Evolutionary conservation across 2,329 filamentous ascomycete species (phyloP), one percentile per base, ranked within the genome.

Genomic region (Botryotinia globosa): DNA sequence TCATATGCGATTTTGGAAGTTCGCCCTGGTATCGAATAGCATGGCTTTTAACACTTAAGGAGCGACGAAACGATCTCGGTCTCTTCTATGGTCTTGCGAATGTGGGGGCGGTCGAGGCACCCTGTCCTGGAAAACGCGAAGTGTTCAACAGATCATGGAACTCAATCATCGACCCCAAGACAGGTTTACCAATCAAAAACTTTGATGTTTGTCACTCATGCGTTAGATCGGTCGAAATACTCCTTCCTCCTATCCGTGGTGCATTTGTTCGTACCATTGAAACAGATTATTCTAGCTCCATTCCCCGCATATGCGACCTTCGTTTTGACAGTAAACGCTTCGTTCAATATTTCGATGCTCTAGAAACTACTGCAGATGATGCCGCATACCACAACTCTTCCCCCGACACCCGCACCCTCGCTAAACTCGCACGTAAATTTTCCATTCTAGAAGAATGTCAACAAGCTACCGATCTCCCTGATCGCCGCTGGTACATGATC

Each of bases 21-120:
- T 87, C 85, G 0, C 88, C 91, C 0, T 98, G 94, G 93, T 91
- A 93, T 77, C 90, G 93, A 42, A 89, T 97, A 56, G 94, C 94
- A 0, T 97, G 92, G 89, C 85, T 94, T 4, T 85, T 97, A 75
- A 94, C 90, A 3, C 83, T 92, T 69, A 94, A 94, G 81, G 88
- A 93, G 76, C 83, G 88, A 20, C 85, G 88, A 29, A 85, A 87
- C 4, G 89, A 93, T 75, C 83, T 96, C 58, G 87, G 88, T 20
- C 83, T 97, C 8, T 85, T 98, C 44, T 88, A 91, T 73, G 87
- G 88, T 54, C 85, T 97, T 48, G 90, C 91, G 8, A 86, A 87
- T 16, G 87, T 93, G 56, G 84, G 87, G 3, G 85, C 87, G 7
- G 86, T 84, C 83, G 86, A 76, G 78, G 85, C 81, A 79, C 87